Base-by-base conservation (phyloP, 345 rosid species). In the Salix viminalis region DNA sequence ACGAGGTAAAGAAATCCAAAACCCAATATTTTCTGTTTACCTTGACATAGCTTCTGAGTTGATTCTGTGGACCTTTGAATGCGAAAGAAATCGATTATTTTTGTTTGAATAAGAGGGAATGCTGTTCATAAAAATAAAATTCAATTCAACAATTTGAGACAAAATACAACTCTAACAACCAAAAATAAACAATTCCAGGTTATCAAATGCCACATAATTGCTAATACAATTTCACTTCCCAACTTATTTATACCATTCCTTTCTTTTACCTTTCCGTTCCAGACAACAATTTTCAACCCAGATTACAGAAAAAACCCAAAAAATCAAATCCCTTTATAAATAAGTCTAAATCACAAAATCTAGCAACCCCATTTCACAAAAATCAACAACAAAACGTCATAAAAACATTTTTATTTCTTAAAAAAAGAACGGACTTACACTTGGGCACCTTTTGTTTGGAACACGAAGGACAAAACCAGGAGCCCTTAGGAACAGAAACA, bases 381-480 rank as follows among this genome's bases (percentile, higher is more conserved):
- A 39, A 77, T 66, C 5, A 41, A 32, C 19, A 23, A 15, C 2
- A 18, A 50, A 8, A 26, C 15, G 19, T 5, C 41, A 5, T 61
- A 41, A 41, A 16, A 1, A 13, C 0, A 42, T 12, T 52, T 1
- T 16, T 52, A 6, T 6, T 19, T 54, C 21, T 54, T 0, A 2
- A 21, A 56, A 7, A 72, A 16, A 4, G 48, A 12, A 18, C 15
- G 15, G 18, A 15, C 7, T 4, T 74, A 77, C 84, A 69, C 12
- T 69, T 77, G 66, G 74, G 78, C 34, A 50, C 6, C 41, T 73
- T 73, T 15, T 48, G 75, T 36, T 62, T 7, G 65, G 80, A 68
- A 23, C 84, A 81, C 36, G 78, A 73, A 74, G 81, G 78, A 36
- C 84, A 81, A 65, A 77, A 81, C 84, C 84, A 81, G 44, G 78